These are phyloP conservation scores for Saccharomycopsis malanga DNA, from an alignment of 805 yeast genomes.

Conservation along the genomic window DNA sequence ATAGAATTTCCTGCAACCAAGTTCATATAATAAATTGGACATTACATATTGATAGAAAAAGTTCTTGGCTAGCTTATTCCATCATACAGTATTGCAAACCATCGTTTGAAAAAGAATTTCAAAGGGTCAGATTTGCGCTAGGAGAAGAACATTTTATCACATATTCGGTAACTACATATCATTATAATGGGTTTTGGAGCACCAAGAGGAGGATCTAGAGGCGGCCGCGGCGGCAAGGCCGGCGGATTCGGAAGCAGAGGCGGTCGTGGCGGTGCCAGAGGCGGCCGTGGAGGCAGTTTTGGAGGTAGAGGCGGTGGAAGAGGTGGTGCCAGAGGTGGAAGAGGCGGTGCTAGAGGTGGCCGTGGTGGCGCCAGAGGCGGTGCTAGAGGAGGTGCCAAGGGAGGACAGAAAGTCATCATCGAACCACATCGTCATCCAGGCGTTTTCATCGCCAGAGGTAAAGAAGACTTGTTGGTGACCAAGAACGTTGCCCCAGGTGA, in stretches of 20 bases:
- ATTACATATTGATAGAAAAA: no score
- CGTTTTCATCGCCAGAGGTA: conserved; percentile 99
- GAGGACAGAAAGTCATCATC: conserved; percentile 93
- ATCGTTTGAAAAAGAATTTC: no score
- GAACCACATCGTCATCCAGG: conserved; percentile 99
- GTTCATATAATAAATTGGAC: no score
- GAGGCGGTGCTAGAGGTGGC: conserved; percentile 51
- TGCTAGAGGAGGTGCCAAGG: conserved; percentile 74
- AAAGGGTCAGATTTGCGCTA: no score
- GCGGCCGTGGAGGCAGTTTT: conserved; percentile 39
- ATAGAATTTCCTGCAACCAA: no score
- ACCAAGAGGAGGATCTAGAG: conserved; percentile 31
- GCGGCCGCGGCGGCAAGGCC: conserved; percentile 31
- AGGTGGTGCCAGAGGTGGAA: conserved; percentile 51
- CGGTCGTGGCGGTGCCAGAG: conserved; percentile 41
- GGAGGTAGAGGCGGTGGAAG: conserved; percentile 49
- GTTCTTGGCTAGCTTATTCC: no score
- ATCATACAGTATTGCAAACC: no score
- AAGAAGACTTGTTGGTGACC: conserved; percentile 96
- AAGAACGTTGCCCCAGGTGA: conserved; percentile 98
- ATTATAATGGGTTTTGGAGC: conserved; percentile 29
- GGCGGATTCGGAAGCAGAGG: conserved; percentile 36
- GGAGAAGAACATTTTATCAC: no score
- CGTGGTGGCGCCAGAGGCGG: conserved; percentile 59
- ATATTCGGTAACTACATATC: no score